Evolutionary conservation across 306 rosid species (phyloP), one percentile per base, ranked within the genome.

Genomic region (Inga oerstediana): DNA sequence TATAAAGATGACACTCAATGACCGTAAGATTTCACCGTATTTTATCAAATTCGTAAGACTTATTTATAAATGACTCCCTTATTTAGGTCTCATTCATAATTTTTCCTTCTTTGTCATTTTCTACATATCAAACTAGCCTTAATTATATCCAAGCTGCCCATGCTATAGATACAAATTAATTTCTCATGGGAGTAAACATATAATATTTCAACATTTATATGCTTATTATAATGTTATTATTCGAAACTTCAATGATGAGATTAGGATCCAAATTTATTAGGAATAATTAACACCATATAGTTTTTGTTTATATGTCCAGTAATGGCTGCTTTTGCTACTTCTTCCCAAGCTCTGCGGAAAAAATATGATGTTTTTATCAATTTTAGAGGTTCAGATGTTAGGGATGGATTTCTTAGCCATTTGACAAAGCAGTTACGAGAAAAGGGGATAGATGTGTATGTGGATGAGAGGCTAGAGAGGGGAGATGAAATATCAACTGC

Each of bases 401-500:
- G 79, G 3, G 5, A 0, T 39, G 30, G 20, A 11, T 76, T 76
- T 58, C 79, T 76, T 7, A 76, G 79, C 54, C 69, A 76, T 76
- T 14, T 76, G 1, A 8, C 0, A 12, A 76, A 76, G 7, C 39
- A 58, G 2, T 41, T 76, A 16, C 10, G 8, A 0, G 17, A 16
- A 0, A 8, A 59, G 14, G 0, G 15, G 16, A 48, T 48, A 48
- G 5, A 48, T 13, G 52, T 48, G 52, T 13, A 48, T 48, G 80
- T 7, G 2, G 72, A 61, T 15, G 80, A 76, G 7, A 59, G 17
- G 10, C 71, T 76, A 15, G 10, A 61, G 5, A 6, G 16, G 0
- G 80, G 72, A 43, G 72, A 59, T n/a, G 80, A 76, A 43, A 76
- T 76, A 76, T 76, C 79, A 37, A 7, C 22, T 1, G 3, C 56